These are phyloP conservation scores for Melampsora americana DNA, from an alignment of 1,284 basidiomycete species.

Conservation along the genomic window DNA sequence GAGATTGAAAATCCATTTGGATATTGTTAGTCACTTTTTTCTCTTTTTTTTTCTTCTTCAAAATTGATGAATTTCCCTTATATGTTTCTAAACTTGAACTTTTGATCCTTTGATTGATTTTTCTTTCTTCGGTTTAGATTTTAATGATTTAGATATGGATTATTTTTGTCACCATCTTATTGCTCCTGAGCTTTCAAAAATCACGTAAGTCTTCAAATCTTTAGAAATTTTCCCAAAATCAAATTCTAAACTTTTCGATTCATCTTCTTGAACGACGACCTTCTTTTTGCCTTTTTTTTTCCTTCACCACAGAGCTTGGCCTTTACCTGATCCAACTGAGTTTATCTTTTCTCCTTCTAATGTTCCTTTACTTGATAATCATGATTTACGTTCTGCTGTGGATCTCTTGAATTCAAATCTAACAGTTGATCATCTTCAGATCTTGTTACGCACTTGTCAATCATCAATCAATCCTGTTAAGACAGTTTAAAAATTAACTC, in stretches of 20 bases:
- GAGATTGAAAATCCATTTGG: conserved; percentile 43
- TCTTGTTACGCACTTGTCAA: not conserved
- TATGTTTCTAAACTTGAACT: not conserved
- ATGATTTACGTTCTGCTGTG: not conserved
- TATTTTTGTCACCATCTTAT: conserved; percentile 40
- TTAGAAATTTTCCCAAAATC: no score
- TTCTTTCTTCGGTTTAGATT: not conserved
- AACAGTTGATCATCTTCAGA: not conserved
- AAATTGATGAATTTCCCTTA: not conserved
- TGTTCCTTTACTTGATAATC: not conserved
- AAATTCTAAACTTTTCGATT: not conserved
- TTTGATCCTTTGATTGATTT: not conserved
- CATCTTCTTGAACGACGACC: not conserved
- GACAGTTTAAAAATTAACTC: no score
- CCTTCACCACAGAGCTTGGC: not conserved
- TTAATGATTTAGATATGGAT: conserved; percentile 41
- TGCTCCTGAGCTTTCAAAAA: conserved; percentile 20
- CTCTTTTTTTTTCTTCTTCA: not conserved
- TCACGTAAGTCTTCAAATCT: conserved; percentile 18
- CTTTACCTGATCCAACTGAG: not conserved
- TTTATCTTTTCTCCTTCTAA: not conserved
- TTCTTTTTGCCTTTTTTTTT: no score
- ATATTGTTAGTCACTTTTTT: conserved; percentile 11
- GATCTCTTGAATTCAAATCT: not conserved
- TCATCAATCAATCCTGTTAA: no score